These are phyloP conservation scores for Diaporthe citri DNA, from an alignment of 2,329 filamentous ascomycete genomes.

Conservation along the genomic window DNA sequence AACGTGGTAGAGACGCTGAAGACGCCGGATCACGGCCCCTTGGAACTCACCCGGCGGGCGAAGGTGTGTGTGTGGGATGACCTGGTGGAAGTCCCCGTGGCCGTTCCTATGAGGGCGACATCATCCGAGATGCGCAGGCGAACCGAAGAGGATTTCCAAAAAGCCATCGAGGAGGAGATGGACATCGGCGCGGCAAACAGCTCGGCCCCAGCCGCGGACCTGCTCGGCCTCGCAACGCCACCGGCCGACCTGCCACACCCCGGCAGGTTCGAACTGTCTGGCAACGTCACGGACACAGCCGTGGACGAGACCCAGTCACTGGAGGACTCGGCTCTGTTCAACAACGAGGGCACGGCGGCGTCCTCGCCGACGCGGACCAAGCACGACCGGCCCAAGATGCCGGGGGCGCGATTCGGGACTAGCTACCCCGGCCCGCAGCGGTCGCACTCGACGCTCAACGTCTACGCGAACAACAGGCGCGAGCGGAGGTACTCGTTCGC, in stretches of 20 bases:
- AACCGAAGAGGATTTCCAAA: constrained; percentile 59
- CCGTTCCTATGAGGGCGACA: constrained; percentile 87
- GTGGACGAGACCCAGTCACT: constrained; percentile 54
- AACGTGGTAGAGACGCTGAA: constrained; percentile 99
- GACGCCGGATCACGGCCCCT: constrained; percentile 88
- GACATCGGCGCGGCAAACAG: constrained; percentile 84
- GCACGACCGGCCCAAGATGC: constrained; percentile 42
- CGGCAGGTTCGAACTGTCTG: constrained; percentile 78
- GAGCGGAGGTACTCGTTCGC: constrained; percentile 68
- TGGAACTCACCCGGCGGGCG: constrained; percentile 90
- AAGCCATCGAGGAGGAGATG: constrained; percentile 83
- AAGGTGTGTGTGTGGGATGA: constrained; percentile 99
- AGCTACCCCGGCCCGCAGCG: constrained; percentile 59
- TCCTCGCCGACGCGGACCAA: constrained; percentile 37
- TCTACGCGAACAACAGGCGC: constrained; percentile 59
- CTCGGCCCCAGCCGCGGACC: constrained; percentile 72
- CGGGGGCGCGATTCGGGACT: constrained; percentile 41
- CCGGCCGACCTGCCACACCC: constrained; percentile 78
- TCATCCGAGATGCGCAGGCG: constrained; percentile 86
- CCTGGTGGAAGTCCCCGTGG: constrained; percentile 93
- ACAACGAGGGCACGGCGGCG: constrained; percentile 37
- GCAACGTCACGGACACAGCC: constrained; percentile 55
- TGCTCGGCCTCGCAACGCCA: constrained; percentile 75
- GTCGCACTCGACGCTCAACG: constrained; percentile 50
- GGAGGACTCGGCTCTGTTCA: constrained; percentile 46